A percentile compares a stretch with the other conserved stretches of the same genome.
phyloP scores from a whole-genome alignment of 192 early-diverging fungal genomes.

The Backusella mclennaniae region DNA sequence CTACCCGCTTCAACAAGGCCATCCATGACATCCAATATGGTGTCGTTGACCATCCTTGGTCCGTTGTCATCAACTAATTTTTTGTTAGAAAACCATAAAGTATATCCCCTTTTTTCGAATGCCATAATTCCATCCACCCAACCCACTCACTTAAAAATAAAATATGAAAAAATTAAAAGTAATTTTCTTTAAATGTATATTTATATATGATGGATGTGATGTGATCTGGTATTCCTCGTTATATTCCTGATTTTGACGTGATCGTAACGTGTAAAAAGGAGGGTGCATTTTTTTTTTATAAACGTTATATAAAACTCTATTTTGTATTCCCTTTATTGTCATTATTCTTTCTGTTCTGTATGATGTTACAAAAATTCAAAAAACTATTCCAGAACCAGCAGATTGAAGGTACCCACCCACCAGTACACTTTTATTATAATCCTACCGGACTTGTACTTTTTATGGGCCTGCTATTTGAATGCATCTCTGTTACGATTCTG shows the following conservation, averaged over 20 bases:
- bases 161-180: too few species aligned
- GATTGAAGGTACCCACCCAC: neutral
- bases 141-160: neutral
- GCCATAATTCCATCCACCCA: neutral
- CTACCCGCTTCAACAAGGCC: slow-evolving; percentile 77
- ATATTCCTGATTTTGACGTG: too few species aligned
- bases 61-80: slow-evolving; percentile 70
- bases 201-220: too few species aligned
- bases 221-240: too few species aligned
- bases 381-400: neutral
- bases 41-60: slow-evolving; percentile 82
- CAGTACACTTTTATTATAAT: neutral
- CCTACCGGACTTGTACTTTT: neutral
- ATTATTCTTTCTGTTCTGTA: neutral
- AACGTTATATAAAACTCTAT: too few species aligned
- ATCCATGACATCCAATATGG: slow-evolving; percentile 96
- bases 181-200: too few species aligned
- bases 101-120: neutral
- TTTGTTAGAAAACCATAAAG: neutral
- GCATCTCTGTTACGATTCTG: neutral
- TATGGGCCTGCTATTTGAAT: neutral
- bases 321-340: too few species aligned
- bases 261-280: too few species aligned
- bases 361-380: neutral
- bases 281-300: too few species aligned